These are phyloP conservation scores for Orobanche coerulescens DNA, from an alignment of 257 asterid genomes.

Conservation along the genomic window DNA sequence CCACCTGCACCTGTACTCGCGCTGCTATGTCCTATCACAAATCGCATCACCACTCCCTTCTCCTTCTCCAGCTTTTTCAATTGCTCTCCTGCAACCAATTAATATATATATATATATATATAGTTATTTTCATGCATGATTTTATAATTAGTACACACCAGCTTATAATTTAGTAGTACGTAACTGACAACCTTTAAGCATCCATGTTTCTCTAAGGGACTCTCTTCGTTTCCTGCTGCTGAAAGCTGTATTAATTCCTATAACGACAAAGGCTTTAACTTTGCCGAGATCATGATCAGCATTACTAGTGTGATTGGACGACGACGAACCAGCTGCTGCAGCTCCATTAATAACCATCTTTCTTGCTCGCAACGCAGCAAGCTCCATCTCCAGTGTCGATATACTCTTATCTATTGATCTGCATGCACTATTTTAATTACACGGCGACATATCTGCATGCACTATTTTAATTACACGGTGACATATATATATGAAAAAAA, in stretches of 20 bases:
- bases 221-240: slow-evolving; percentile 66
- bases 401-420: slow-evolving; percentile 53
- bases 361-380: slow-evolving; percentile 28
- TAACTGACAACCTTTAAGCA: slow-evolving; percentile 50
- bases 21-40: slow-evolving; percentile 63
- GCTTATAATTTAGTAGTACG: too few relatives aligned
- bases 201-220: slow-evolving; percentile 62
- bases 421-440: background rate
- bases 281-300: background rate
- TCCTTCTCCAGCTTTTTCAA: slow-evolving; percentile 49
- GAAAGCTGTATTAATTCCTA: slow-evolving; percentile 69
- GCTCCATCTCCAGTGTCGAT: slow-evolving; percentile 40
- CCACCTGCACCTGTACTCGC: slow-evolving; percentile 35
- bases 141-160: background rate
- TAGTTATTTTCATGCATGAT: background rate
- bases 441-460: slow-evolving; percentile 19
- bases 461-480: background rate
- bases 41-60: slow-evolving; percentile 54
- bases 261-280: slow-evolving; percentile 42
- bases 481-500: slow-evolving; percentile 21
- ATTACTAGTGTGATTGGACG: slow-evolving; percentile 26
- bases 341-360: background rate
- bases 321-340: background rate
- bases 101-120: too few relatives aligned
- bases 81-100: slow-evolving; percentile 34